phyloP scores from a whole-genome alignment of 2,329 filamentous ascomycete species.

The Claviceps arundinis region DNA sequence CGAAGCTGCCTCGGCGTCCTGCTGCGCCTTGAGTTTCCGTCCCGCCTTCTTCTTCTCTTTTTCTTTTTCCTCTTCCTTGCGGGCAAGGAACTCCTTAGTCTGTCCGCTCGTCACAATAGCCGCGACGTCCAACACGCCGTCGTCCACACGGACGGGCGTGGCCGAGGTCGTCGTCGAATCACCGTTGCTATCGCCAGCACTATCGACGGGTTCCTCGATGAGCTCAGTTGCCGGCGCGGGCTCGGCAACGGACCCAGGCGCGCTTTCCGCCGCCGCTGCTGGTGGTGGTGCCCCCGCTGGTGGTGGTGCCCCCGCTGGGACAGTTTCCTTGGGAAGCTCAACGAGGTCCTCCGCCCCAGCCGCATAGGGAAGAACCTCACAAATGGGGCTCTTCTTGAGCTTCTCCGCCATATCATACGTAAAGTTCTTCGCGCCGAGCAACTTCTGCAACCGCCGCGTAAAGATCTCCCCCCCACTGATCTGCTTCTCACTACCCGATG shows the following conservation, averaged over 20 bases:
- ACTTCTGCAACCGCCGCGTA: conserved; percentile 56
- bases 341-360: conserved; percentile 30
- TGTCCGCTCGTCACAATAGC: conserved; percentile 71
- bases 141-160: conserved; percentile 32
- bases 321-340: conserved; percentile 32
- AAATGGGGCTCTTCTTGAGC: conserved; percentile 52
- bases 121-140: conserved; percentile 74
- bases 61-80: conserved; percentile 72
- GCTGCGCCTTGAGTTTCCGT: conserved; percentile 33
- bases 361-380: conserved; percentile 50
- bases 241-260: conserved; percentile 20
- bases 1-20: conserved; percentile 37
- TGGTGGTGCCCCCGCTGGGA: neutral
- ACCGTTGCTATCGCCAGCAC: conserved; percentile 21
- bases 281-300: neutral
- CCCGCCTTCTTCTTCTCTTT: conserved; percentile 58
- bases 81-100: conserved; percentile 68
- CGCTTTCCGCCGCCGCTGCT: neutral
- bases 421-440: conserved; percentile 49
- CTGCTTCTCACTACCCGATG: conserved; percentile 30
- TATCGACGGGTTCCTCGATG: conserved; percentile 26
- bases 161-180: conserved; percentile 11
- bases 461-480: conserved; percentile 79
- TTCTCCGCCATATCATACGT: conserved; percentile 56
- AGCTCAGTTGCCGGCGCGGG: conserved; percentile 5